Conservation (phyloP, 768 basidiomycete genomes). For the Leccinum sublutescens region DNA sequence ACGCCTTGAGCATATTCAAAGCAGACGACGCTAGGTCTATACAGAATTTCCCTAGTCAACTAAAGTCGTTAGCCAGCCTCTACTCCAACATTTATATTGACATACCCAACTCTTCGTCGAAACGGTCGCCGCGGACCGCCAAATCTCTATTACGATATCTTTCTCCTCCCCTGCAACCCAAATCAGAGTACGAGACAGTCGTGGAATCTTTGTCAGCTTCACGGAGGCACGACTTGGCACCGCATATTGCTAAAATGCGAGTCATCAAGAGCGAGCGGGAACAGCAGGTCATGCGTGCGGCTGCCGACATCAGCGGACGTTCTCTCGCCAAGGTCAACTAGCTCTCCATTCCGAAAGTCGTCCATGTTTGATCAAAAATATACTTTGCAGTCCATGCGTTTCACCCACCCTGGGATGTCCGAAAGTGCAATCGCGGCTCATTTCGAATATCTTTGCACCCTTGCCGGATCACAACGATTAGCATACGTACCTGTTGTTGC, state of each 20-base stretch:
- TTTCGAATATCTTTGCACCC: slow-evolving; percentile 85
- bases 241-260: slow-evolving; percentile 69
- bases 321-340: slow-evolving; percentile 77
- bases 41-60: slow-evolving; percentile 50
- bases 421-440: slow-evolving; percentile 72
- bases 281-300: slow-evolving; percentile 72
- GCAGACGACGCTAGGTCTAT: slow-evolving; percentile 73
- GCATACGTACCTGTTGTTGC: slow-evolving; percentile 99
- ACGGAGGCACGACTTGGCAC: slow-evolving; percentile 53
- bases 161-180: slow-evolving; percentile 23
- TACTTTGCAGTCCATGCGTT: slow-evolving; percentile 73
- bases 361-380: not conserved
- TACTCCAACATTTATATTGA: slow-evolving; percentile 56
- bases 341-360: not conserved
- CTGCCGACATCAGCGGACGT: slow-evolving; percentile 83
- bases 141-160: slow-evolving; percentile 60
- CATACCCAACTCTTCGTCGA: slow-evolving; percentile 39
- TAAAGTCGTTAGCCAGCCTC: slow-evolving; percentile 53
- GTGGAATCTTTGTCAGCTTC: slow-evolving; percentile 51
- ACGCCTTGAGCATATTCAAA: slow-evolving; percentile 65
- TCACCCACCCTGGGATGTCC: slow-evolving; percentile 52
- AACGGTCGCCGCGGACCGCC: slow-evolving; percentile 40
- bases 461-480: slow-evolving; percentile 76
- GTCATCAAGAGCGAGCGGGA: slow-evolving; percentile 80
- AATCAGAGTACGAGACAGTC: slow-evolving; percentile 52